Base-by-base conservation (phyloP, 2,329 filamentous ascomycete species). In the Dactylellina haptotyla region DNA sequence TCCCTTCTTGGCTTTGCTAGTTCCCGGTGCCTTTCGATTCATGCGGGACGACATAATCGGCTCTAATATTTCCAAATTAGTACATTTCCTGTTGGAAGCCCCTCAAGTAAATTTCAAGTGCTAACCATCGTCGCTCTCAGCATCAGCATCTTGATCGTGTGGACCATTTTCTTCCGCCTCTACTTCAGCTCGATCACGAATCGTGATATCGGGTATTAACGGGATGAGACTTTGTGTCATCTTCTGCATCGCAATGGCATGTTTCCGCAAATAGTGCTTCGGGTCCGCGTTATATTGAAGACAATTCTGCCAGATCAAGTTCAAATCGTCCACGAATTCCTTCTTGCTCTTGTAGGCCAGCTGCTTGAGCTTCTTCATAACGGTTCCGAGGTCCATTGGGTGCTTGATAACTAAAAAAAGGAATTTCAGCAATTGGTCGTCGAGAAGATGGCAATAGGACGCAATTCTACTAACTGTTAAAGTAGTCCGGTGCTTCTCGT, bases 231-330 rank as follows among this genome's bases (percentile, higher is more conserved):
- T 98, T 82, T 98, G 94, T 0, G 95, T 96, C 82, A 98, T 93
- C 80, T 95, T 98, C 77, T 93, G 89, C 95, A 99, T 98, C 76
- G 93, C 91, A 70, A 96, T 89, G 10, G 95, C 95, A 85, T 97
- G 96, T 79, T 95, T 93, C 45, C 95, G 88, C 54, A 98, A 84
- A 25, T 91, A 92, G 79, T 97, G 93, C 73, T 89, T 88, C 77
- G 92, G 89, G 75, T 96, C 93, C 76, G 92, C 90, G 80, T 99
- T 99, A 81, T 98, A 99, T 78, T 90, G 93, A 64, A 99, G 84
- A 80, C 95, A 99, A 79, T 99, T 99, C 65, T 93, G 88, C 95
- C 95, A 99, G 58, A 99, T 98, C 56, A 98, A 83, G 80, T 96
- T 94, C 8, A 99, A 85, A 80, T 99, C 95, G 30, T 90, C 87